Conservation (phyloP, 2,329 filamentous ascomycete genomes). For the Botrytis elliptica region DNA sequence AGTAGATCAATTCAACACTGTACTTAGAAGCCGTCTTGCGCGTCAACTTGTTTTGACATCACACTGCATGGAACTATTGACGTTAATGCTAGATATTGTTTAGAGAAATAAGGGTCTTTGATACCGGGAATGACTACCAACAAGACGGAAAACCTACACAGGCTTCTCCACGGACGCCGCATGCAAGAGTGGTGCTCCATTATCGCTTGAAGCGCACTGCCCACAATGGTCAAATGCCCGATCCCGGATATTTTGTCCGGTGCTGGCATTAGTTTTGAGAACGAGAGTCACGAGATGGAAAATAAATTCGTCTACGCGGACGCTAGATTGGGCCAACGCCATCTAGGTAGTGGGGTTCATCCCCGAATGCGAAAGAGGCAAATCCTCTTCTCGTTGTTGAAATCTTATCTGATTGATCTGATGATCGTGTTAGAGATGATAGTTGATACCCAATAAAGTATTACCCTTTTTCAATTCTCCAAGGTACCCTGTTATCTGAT, state of each 20-base stretch:
- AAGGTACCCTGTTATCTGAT: conserved; percentile 10
- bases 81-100: neutral
- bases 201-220: neutral
- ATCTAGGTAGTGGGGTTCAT: neutral
- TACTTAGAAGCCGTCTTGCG: neutral
- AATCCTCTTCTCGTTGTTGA: neutral
- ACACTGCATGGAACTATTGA: neutral
- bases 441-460: neutral
- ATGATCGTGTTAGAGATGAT: neutral
- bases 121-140: neutral
- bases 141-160: neutral
- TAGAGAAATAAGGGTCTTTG: neutral
- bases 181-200: neutral
- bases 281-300: neutral
- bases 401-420: conserved; percentile 12
- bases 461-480: neutral
- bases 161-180: neutral
- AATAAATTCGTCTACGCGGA: neutral
- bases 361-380: neutral
- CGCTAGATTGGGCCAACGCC: neutral
- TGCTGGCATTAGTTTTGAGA: neutral
- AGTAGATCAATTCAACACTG: neutral
- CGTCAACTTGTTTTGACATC: neutral
- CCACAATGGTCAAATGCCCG: neutral
- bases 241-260: neutral